Conservation (phyloP, 2,329 filamentous ascomycete genomes). For the Daldinia sp. region DNA sequence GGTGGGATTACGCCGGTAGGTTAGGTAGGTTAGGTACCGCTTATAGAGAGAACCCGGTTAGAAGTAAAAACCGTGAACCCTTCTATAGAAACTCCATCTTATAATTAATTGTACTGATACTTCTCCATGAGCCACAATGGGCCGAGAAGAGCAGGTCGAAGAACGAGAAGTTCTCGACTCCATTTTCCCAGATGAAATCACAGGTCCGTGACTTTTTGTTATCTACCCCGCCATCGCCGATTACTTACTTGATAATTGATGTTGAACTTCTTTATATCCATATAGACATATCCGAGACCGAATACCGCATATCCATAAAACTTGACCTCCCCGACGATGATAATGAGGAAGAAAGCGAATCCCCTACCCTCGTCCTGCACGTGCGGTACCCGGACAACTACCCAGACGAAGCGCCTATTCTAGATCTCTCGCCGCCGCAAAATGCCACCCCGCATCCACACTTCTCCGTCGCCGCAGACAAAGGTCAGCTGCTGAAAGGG, state of each 20-base stretch:
- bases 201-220: slow-evolving; percentile 61
- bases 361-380: slow-evolving; percentile 79
- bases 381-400: slow-evolving; percentile 91
- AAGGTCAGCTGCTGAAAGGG: slow-evolving; percentile 73
- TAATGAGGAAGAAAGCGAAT: slow-evolving; percentile 69
- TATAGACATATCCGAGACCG: slow-evolving; percentile 85
- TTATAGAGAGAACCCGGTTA: not conserved
- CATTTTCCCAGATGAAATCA: slow-evolving; percentile 98
- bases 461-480: slow-evolving; percentile 84
- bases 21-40: too few relatives aligned
- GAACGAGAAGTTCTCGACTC: slow-evolving; percentile 98
- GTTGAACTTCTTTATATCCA: too few relatives aligned
- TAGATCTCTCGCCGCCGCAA: slow-evolving; percentile 79
- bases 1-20: slow-evolving; percentile 17
- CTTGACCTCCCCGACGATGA: slow-evolving; percentile 78
- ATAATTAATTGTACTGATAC: not conserved
- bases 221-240: slow-evolving; percentile 28
- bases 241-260: not conserved
- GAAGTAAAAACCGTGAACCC: slow-evolving; percentile 1
- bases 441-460: slow-evolving; percentile 74
- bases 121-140: slow-evolving; percentile 56
- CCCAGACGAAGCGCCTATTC: slow-evolving; percentile 83
- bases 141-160: slow-evolving; percentile 88
- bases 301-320: slow-evolving; percentile 86
- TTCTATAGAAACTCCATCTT: not conserved